Evolutionary conservation across 192 early-diverging fungal genomes (phyloP).

Genomic region (Glomus cerebriforme): DNA sequence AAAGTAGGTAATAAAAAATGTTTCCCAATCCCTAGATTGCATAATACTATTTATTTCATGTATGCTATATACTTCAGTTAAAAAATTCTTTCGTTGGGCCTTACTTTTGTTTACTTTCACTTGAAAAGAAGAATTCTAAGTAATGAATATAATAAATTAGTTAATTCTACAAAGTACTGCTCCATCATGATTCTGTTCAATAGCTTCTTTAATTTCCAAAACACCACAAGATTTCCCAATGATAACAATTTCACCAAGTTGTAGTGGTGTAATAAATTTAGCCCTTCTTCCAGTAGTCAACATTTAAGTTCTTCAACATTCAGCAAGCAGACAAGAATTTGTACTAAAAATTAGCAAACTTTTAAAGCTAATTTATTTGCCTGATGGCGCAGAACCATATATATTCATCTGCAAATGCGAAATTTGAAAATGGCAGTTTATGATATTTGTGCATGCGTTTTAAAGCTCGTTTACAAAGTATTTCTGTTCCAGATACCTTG

Average conservation of each 20-base stretch:
- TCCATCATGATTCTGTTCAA: constrained; percentile 83
- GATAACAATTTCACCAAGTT: constrained; percentile 90
- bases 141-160: background rate
- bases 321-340: too few species aligned
- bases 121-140: too few species aligned
- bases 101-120: too few species aligned
- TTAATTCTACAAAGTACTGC: constrained; percentile 75
- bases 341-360: too few species aligned
- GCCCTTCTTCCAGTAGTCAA: constrained; percentile 73
- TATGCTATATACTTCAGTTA: too few species aligned
- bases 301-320: constrained; percentile 77
- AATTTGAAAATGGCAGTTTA: constrained; percentile 42
- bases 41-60: too few species aligned
- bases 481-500: constrained; percentile 84
- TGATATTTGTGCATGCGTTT: constrained; percentile 90
- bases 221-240: constrained; percentile 85
- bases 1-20: too few species aligned
- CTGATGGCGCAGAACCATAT: too few species aligned
- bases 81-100: too few species aligned
- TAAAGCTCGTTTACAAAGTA: constrained; percentile 72
- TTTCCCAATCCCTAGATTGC: too few species aligned
- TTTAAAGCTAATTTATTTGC: too few species aligned
- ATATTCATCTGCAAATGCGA: too few species aligned
- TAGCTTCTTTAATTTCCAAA: constrained; percentile 87
- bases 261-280: constrained; percentile 78